These are phyloP conservation scores for Candida tallmaniae DNA, from an alignment of 805 yeast species.

Conservation along the genomic window DNA sequence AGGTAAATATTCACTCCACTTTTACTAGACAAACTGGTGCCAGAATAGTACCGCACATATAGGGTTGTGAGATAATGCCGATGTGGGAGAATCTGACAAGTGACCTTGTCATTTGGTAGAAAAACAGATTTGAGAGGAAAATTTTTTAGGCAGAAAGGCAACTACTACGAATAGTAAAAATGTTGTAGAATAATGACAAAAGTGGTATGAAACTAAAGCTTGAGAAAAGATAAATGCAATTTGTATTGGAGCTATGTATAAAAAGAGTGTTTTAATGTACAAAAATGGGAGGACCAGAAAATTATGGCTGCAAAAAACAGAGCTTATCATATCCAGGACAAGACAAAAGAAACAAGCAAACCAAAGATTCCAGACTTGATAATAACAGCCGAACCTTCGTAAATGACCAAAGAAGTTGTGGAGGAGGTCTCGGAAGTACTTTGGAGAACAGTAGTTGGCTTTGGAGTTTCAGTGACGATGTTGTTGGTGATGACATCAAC, in stretches of 20 bases:
- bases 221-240: conserved; percentile 1
- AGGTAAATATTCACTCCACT: too few relatives aligned
- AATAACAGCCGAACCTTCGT: conserved; percentile 26
- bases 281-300: background rate
- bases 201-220: conserved; percentile 1
- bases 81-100: too few relatives aligned
- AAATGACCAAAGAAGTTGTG: conserved; percentile 15
- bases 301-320: background rate
- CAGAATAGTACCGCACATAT: too few relatives aligned
- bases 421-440: conserved; percentile 12
- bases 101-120: too few relatives aligned
- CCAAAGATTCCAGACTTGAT: conserved; percentile 23
- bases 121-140: too few relatives aligned
- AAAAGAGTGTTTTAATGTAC: conserved; percentile 3
- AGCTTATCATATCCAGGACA: conserved; percentile 10
- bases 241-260: conserved; percentile 7
- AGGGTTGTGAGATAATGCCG: too few relatives aligned
- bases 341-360: conserved; percentile 17
- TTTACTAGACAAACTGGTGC: too few relatives aligned
- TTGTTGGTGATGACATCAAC: conserved; percentile 40
- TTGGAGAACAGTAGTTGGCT: conserved; percentile 12
- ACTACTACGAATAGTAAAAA: too few relatives aligned
- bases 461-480: conserved; percentile 30
- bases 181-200: too few relatives aligned
- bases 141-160: too few relatives aligned